Evolutionary conservation across 805 yeast genomes (phyloP).

Genomic region (Ogataea corticis): DNA sequence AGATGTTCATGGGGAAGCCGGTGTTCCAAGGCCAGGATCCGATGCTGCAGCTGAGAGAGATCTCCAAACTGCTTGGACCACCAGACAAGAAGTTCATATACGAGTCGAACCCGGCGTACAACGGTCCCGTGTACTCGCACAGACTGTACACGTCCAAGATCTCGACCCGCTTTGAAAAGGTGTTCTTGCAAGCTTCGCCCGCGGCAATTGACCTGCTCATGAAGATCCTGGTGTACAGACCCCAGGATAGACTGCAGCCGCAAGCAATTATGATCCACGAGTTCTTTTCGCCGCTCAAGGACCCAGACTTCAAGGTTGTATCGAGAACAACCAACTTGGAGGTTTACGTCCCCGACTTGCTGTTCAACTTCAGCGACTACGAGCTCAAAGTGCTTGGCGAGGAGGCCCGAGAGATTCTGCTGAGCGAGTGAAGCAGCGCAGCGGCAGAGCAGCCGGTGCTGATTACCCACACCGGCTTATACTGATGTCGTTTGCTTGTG

Average conservation of each 20-base stretch:
- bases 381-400: slow-evolving; percentile 44
- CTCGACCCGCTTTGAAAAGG: slow-evolving; percentile 50
- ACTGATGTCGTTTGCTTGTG: slow-evolving; percentile 1
- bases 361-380: slow-evolving; percentile 72
- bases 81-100: slow-evolving; percentile 73
- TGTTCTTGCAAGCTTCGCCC: slow-evolving; percentile 75
- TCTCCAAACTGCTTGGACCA: slow-evolving; percentile 86
- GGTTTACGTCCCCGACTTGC: slow-evolving; percentile 38
- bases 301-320: slow-evolving; percentile 41
- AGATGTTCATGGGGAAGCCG: slow-evolving; percentile 87
- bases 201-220: slow-evolving; percentile 84
- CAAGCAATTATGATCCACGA: slow-evolving; percentile 82
- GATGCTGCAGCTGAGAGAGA: slow-evolving; percentile 83
- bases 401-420: slow-evolving; percentile 25
- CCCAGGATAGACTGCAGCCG: slow-evolving; percentile 78
- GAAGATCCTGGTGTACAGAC: slow-evolving; percentile 85
- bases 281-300: slow-evolving; percentile 84
- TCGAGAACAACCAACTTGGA: slow-evolving; percentile 37
- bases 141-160: slow-evolving; percentile 40
- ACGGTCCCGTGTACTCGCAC: slow-evolving; percentile 71
- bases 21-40: slow-evolving; percentile 95
- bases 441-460: too few species aligned
- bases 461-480: too few species aligned
- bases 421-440: slow-evolving; percentile 16
- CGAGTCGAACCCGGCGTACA: slow-evolving; percentile 72